Base-by-base conservation (phyloP, 768 basidiomycete species). In the Omphalotus guepiniiformis region DNA sequence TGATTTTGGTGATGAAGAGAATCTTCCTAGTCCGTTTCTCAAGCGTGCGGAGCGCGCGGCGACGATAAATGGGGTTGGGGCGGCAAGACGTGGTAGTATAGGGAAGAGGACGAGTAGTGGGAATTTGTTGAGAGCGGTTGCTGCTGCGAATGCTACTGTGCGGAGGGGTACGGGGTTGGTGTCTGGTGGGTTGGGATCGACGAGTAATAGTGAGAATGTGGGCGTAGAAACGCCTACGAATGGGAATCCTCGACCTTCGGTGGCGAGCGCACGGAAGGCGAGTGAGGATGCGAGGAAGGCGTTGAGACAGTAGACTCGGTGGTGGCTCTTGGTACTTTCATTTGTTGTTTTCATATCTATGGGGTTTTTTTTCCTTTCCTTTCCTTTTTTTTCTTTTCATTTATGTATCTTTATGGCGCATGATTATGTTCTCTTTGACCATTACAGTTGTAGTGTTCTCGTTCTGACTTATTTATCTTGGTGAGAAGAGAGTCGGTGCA, bases 1-100 rank as follows among this genome's bases (percentile, higher is more conserved):
- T 55, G 82, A 90, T 60, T 55, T 85, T 8, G 71, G 72, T 1
- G 88, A 92, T 58, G 89, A 89, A 59, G 88, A 89, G 62, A 91
- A 90, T 61, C 72, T 92, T 0, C 90, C 89, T 0, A 88, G 86
- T 58, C 90, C 89, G 4, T 92, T 92, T 65, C 60, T 92, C 35
- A 85, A 84, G 58, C 72, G 78, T 41, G 63, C 51, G 4, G 80
- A 81, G 25, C 59, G 21, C 29, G 45, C 47, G n/a, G 27, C 40
- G 18, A 9, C 44, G 38, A n/a, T n/a, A n/a, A n/a, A n/a, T n/a
- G n/a, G n/a, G n/a, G n/a, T n/a, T n/a, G 25, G n/a, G 12, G 38
- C 28, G 28, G 16, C 35, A 19, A 29, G 37, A 18, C 37, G 23
- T 23, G 47, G 46, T 56, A 56, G 40, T 21, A 47, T 61, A 22